phyloP scores from a whole-genome alignment of 345 rosid genomes.

The Noccaea bulbosa region DNA sequence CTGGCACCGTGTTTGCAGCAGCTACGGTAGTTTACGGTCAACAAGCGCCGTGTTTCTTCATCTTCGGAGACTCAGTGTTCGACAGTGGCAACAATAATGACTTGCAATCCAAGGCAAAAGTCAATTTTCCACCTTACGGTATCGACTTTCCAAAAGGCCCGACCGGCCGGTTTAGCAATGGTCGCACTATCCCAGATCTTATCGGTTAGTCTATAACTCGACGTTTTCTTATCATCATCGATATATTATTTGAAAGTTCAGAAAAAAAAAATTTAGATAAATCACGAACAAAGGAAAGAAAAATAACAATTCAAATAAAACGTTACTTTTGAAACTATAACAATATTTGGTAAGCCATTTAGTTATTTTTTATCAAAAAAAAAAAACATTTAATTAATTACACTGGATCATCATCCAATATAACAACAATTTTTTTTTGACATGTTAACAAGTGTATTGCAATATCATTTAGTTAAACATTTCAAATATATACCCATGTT shows the following conservation, averaged over 20 bases:
- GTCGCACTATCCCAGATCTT: constrained; percentile 51
- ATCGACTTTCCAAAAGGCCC: constrained; percentile 61
- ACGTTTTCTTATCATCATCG: not conserved
- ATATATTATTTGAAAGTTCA: not conserved
- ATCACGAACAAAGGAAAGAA: not conserved
- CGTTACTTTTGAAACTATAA: not conserved
- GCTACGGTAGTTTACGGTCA: constrained; percentile 39
- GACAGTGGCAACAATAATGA: constrained; percentile 66
- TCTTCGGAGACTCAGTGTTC: constrained; percentile 62
- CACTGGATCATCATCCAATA: not conserved
- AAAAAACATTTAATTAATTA: too few species aligned
- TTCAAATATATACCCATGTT: not conserved
- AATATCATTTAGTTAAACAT: not conserved
- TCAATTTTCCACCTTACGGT: constrained; percentile 60
- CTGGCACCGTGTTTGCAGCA: constrained; percentile 17
- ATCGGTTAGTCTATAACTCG: constrained; percentile 46
- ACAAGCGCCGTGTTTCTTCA: constrained; percentile 59
- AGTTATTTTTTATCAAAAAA: too few species aligned
- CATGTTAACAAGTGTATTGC: not conserved
- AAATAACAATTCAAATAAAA: not conserved
- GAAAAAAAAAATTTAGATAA: not conserved
- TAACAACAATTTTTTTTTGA: not conserved
- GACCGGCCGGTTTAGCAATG: constrained; percentile 66
- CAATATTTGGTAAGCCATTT: not conserved
- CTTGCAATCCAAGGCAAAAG: constrained; percentile 49